These are phyloP conservation scores for Physcomitrellopsis africana DNA, from an alignment of 225 moss, liverwort and hornwort genomes.

Conservation along the genomic window DNA sequence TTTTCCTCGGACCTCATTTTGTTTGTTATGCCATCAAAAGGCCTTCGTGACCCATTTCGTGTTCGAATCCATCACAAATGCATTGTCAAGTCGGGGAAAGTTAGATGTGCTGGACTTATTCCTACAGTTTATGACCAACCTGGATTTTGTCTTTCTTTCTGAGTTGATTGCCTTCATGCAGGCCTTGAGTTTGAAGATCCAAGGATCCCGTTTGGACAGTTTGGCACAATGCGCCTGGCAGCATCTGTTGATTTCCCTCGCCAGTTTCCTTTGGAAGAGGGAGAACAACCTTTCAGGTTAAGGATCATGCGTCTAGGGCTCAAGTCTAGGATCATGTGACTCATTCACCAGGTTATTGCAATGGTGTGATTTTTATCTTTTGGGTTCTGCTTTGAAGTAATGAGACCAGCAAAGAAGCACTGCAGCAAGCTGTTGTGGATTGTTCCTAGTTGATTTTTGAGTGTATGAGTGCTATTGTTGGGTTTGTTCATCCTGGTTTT, in stretches of 20 bases:
- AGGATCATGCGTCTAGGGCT: slow-evolving; percentile 78
- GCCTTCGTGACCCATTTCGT: background rate
- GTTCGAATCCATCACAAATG: background rate
- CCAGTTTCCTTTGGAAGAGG: slow-evolving; percentile 81
- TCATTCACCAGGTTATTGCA: slow-evolving; percentile 6
- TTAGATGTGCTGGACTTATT: background rate
- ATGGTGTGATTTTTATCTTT: slow-evolving; percentile 22
- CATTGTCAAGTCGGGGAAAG: background rate
- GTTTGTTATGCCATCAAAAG: background rate
- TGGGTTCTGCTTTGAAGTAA: background rate
- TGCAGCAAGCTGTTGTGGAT: background rate
- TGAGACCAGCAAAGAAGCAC: slow-evolving; percentile 1
- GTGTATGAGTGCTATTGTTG: no score
- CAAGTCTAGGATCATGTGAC: slow-evolving; percentile 71
- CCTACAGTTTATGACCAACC: no score
- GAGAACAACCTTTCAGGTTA: slow-evolving; percentile 80
- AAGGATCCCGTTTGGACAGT: slow-evolving; percentile 70
- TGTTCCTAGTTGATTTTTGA: background rate
- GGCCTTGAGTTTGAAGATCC: slow-evolving; percentile 96
- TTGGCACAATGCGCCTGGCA: slow-evolving; percentile 84
- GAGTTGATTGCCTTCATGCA: slow-evolving; percentile 22
- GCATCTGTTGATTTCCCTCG: slow-evolving; percentile 87
- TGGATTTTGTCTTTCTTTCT: background rate
- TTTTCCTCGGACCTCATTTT: background rate
- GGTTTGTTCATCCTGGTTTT: no score